Evolutionary conservation across 805 yeast genomes (phyloP).

Genomic region (Candida broadrunensis): DNA sequence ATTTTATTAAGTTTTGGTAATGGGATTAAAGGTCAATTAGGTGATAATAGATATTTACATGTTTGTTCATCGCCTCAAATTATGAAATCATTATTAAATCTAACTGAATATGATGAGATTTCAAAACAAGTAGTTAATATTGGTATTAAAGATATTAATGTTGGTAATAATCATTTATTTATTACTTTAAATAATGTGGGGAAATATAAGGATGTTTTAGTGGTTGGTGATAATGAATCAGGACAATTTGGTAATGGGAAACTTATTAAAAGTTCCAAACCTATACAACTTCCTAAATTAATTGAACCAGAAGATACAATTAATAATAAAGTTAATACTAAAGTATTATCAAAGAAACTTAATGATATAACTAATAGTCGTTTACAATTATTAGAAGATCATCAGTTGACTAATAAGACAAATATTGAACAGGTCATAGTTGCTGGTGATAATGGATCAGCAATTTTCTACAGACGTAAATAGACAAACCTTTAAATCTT

Average conservation of each 20-base stretch:
- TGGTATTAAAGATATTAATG: slow-evolving; percentile 48
- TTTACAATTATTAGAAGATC: slow-evolving; percentile 39
- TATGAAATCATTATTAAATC: slow-evolving; percentile 45
- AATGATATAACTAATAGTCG: slow-evolving; percentile 38
- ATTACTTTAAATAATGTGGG: slow-evolving; percentile 52
- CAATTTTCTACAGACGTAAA: slow-evolving; percentile 52
- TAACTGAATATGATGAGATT: slow-evolving; percentile 55
- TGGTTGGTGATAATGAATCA: slow-evolving; percentile 80
- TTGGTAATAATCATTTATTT: slow-evolving; percentile 66
- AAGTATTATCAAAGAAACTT: slow-evolving; percentile 17
- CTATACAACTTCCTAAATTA: slow-evolving; percentile 51
- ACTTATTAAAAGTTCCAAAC: slow-evolving; percentile 54
- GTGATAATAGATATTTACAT: slow-evolving; percentile 72
- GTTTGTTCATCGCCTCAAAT: slow-evolving; percentile 66
- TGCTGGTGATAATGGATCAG: slow-evolving; percentile 63
- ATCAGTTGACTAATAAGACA: slow-evolving; percentile 19
- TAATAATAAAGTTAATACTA: slow-evolving; percentile 3
- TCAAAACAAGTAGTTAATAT: slow-evolving; percentile 39
- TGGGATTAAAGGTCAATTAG: slow-evolving; percentile 84
- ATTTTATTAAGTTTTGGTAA: slow-evolving; percentile 69
- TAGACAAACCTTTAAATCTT: too few species aligned
- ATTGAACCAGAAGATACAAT: slow-evolving; percentile 50
- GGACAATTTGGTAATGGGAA: slow-evolving; percentile 89
- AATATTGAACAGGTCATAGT: slow-evolving; percentile 52
- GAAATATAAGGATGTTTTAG: slow-evolving; percentile 51